Conservation (phyloP, 495 filamentous ascomycete genomes). For the Podospora pseudopauciseta region DNA sequence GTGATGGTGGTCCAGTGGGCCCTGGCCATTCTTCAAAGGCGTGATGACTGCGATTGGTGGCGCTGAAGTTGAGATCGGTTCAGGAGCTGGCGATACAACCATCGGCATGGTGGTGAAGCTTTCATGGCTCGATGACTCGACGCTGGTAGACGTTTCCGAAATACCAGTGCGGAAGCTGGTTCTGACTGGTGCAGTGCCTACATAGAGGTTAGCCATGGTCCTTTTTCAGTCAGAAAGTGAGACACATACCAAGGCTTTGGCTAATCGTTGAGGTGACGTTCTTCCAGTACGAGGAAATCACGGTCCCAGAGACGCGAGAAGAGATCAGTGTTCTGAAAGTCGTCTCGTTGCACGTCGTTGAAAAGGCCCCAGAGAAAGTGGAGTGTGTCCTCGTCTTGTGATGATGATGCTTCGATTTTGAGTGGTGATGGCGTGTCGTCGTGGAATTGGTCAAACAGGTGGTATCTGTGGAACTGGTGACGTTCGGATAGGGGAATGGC, state of each 20-base stretch:
- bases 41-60: slow-evolving; percentile 3
- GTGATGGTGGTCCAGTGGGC: slow-evolving; percentile 30
- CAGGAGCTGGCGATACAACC: background rate
- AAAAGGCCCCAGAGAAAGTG: background rate
- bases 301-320: background rate
- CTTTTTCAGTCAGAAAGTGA: background rate
- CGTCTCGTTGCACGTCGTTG: slow-evolving; percentile 9
- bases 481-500: background rate
- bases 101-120: background rate
- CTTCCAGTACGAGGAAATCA: slow-evolving; percentile 2
- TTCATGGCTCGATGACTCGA: background rate
- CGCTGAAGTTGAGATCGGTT: background rate
- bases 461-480: background rate
- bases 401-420: slow-evolving; percentile 1
- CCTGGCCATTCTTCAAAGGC: slow-evolving; percentile 24
- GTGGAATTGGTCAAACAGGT: slow-evolving; percentile 4
- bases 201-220: background rate
- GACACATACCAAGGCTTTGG: slow-evolving; percentile 1
- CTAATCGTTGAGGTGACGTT: slow-evolving; percentile 1
- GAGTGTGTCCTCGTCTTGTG: background rate
- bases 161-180: background rate
- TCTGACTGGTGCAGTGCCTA: background rate
- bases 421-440: background rate
- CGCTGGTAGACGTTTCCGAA: background rate
- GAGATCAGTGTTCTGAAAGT: slow-evolving; percentile 5